phyloP scores from a whole-genome alignment of 192 early-diverging fungal species.

The Podila clonocystis region DNA sequence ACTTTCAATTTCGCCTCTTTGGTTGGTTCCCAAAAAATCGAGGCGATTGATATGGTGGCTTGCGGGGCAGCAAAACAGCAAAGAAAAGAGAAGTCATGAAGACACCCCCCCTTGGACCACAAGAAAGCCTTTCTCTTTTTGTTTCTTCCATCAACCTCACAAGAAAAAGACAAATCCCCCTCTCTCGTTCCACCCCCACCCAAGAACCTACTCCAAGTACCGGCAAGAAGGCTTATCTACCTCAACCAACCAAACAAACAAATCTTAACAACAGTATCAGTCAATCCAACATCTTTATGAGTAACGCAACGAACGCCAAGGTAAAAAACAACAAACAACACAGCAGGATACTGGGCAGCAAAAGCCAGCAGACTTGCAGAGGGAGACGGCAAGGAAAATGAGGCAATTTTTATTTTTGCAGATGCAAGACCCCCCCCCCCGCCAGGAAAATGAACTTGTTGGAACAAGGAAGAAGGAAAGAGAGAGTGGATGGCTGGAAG shows the following conservation, averaged over 20 bases:
- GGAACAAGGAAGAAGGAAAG: not conserved
- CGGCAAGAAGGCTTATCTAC: not conserved
- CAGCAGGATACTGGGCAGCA: not conserved
- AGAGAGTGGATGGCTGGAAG: not conserved
- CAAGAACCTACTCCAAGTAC: not conserved
- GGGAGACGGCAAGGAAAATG: not conserved
- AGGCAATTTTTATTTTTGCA: not conserved
- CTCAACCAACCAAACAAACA: not conserved
- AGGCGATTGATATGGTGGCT: too few species aligned
- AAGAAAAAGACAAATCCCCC: too few species aligned
- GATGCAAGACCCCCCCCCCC: not conserved
- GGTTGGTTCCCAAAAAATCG: too few species aligned
- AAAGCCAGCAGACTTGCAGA: not conserved
- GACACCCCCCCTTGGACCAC: too few species aligned
- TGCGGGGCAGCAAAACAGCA: too few species aligned
- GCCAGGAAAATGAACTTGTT: not conserved
- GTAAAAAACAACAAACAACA: slow-evolving; percentile 9
- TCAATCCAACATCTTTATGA: slow-evolving; percentile 49
- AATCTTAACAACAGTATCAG: not conserved
- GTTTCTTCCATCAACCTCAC: too few species aligned
- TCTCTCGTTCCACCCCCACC: not conserved
- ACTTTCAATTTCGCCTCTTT: too few species aligned
- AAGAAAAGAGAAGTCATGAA: too few species aligned
- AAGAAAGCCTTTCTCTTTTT: too few species aligned
- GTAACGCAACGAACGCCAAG: slow-evolving; percentile 54